Evolutionary conservation across 2,329 filamentous ascomycete species (phyloP), one percentile per base, ranked within the genome.

Genomic region (Pyrenochaeta sp.): DNA sequence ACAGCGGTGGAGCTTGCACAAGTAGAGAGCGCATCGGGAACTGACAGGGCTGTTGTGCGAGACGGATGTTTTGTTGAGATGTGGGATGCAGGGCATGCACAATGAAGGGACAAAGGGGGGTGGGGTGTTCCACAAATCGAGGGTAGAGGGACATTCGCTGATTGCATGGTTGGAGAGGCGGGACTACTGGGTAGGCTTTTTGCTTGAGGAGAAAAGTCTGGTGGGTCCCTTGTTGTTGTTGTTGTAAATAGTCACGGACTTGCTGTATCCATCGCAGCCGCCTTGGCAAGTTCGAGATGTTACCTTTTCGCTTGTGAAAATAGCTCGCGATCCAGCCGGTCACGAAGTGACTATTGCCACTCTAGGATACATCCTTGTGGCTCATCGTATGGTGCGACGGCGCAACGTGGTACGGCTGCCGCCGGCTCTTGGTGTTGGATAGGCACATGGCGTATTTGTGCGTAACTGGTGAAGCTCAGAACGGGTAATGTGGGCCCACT

Each of bases 371-470:
- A 14, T 12, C 2, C 18, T 27, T n/a, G 18, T 37, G 45, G 30
- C n/a, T 56, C 51, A 21, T 54, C 55, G 51, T 51, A 37, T 29
- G 11, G 39, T 56, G 51, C 57, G 53, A 58, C 59, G 23, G 58
- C 39, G 46, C 39, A 31, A 58, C 48, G 51, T 61, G 7, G 50
- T 43, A 60, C 45, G 15, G 32, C 35, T 44, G 32, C 30, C 42
- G 43, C 31, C 56, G 49, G 42, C 31, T 36, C 27, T 48, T 33
- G 44, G 54, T 53, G 37, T 31, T 47, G 50, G 21, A 21, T 44
- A 23, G 41, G 44, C 48, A 60, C 54, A 63, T 61, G 60, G 54
- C 58, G 53, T 45, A 46, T 43, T 52, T 51, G 51, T 40, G 58
- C 56, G 54, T 27, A 12, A 60, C 57, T 48, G 51, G 20, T 39